Evolutionary conservation across 495 filamentous ascomycete genomes (phyloP), one percentile per base, ranked within the genome.

Genomic region (Neurospora sp.): DNA sequence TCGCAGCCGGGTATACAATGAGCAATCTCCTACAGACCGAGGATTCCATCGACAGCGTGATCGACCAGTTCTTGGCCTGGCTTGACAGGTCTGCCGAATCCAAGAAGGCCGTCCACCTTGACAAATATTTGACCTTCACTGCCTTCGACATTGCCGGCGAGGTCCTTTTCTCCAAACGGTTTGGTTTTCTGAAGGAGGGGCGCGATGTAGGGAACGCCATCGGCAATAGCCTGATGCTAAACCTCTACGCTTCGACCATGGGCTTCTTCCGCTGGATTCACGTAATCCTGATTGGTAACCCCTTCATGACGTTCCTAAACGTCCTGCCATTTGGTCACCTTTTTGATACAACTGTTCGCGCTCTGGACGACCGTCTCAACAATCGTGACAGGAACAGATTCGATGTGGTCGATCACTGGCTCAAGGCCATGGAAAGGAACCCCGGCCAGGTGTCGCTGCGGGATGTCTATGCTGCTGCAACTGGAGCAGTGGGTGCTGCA

Each of bases 11-110:
- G 1, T 86, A 82, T 74, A 70, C 81, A 0, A 78, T 85, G 2
- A 81, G 81, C 10, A 84, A 81, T 70, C 75, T 86, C 8, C 78
- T 84, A 4, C 80, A 83, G 69, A 73, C 73, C 3, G 83, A 88
- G 71, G 70, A 79, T 0, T 75, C 81, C 39, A 76, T 87, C 16
- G 83, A 85, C 71, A 69, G 70, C 3, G 71, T 80, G 1, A 75
- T 86, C 16, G n/a, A 75, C 9, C 70, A 78, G 4, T 73, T 87
- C 0, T 71, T 77, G 5, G 65, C 65, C 16, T 82, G 76, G 9
- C 72, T 86, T 14, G 76, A 81, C 37, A 72, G 78, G 20, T 72
- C 80, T 22, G 71, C 77, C 70, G 39, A 70, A 7, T 59, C 71
- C 3, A 73, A 76, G 12, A 16, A 71, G 16, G 68, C 72, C 6